These are phyloP conservation scores for Mycena alexandri DNA, from an alignment of 768 basidiomycete genomes.

Conservation along the genomic window DNA sequence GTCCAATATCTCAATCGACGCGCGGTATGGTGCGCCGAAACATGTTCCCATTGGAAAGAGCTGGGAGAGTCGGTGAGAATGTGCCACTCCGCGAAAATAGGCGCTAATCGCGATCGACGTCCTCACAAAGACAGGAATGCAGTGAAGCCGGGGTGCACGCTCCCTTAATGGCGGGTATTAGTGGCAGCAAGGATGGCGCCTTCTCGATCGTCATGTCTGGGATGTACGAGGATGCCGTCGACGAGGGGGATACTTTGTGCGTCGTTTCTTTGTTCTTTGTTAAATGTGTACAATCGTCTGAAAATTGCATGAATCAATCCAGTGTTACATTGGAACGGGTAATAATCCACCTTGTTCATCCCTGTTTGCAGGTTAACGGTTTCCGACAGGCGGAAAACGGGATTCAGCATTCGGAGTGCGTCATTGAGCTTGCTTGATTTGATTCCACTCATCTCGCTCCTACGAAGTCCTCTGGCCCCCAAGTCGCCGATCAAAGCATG, in stretches of 20 bases:
- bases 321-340: slow-evolving; percentile 26
- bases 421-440: neutral
- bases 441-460: neutral
- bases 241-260: slow-evolving; percentile 28
- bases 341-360: neutral
- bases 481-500: slow-evolving; percentile 24
- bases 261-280: neutral
- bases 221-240: slow-evolving; percentile 11
- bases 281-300: no score
- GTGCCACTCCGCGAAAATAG: neutral
- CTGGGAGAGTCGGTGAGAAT: slow-evolving; percentile 13
- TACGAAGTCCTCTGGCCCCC: slow-evolving; percentile 6
- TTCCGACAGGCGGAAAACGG: slow-evolving; percentile 10
- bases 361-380: neutral
- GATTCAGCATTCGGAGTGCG: slow-evolving; percentile 18
- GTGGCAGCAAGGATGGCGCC: slow-evolving; percentile 17
- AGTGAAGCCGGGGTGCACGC: slow-evolving; percentile 18
- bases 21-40: slow-evolving; percentile 7
- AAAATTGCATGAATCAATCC: neutral
- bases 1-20: slow-evolving; percentile 8
- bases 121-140: slow-evolving; percentile 9
- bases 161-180: slow-evolving; percentile 17
- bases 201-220: slow-evolving; percentile 26
- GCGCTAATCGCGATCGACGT: neutral
- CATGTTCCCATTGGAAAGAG: neutral